Evolutionary conservation across 257 asterid species (phyloP).

Genomic region (Penstemon eatonii): DNA sequence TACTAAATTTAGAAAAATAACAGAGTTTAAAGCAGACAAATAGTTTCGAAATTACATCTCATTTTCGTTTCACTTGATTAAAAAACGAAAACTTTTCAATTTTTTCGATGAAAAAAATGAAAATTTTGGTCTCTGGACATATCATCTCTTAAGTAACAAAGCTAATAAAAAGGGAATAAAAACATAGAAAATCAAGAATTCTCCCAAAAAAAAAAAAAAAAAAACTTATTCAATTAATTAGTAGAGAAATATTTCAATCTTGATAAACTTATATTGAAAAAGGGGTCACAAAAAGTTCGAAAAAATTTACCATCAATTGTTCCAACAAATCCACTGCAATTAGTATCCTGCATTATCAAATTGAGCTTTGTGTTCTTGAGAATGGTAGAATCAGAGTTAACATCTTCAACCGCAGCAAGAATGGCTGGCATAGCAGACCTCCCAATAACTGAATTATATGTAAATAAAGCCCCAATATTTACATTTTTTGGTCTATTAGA

Average conservation of each 20-base stretch:
- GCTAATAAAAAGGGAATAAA: not conserved
- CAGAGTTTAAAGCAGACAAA: too few relatives aligned
- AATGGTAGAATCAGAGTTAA: slow-evolving; percentile 4
- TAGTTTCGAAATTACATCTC: too few relatives aligned
- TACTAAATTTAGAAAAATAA: too few relatives aligned
- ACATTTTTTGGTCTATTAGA: slow-evolving; percentile 39
- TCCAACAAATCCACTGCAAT: slow-evolving; percentile 88
- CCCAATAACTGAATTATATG: slow-evolving; percentile 47
- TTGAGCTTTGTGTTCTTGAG: slow-evolving; percentile 56
- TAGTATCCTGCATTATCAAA: slow-evolving; percentile 74
- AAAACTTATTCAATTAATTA: too few relatives aligned
- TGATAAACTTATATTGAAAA: not conserved
- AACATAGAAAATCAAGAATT: not conserved
- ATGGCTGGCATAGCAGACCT: too few relatives aligned
- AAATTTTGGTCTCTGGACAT: too few relatives aligned
- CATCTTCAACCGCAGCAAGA: too few relatives aligned
- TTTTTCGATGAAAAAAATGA: too few relatives aligned
- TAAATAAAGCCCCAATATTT: slow-evolving; percentile 78
- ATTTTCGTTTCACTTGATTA: too few relatives aligned
- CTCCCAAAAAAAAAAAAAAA: not conserved
- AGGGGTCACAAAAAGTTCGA: not conserved
- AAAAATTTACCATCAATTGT: slow-evolving; percentile 65
- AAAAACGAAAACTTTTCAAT: too few relatives aligned
- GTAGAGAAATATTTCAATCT: not conserved
- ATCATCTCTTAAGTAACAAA: not conserved